A percentile compares a stretch with the other conserved stretches of the same genome.
Evolutionary conservation across 768 basidiomycete genomes (phyloP).

Genomic region (Piloderma croceum): DNA sequence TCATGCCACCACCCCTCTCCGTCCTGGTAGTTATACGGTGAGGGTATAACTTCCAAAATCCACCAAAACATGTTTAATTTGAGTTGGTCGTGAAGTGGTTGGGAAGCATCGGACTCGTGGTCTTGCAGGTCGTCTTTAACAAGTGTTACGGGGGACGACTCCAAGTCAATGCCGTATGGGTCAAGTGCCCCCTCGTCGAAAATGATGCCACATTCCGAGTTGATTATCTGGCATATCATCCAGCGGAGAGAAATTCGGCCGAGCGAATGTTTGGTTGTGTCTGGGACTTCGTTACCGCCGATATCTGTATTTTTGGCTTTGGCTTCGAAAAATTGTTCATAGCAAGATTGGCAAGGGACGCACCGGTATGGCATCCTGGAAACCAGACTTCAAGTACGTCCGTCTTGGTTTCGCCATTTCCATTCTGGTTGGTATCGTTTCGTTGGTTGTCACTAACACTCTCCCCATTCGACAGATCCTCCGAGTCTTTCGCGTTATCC

Average conservation of each 20-base stretch:
- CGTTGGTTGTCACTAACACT: no score
- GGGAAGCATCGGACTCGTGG: conserved; percentile 35
- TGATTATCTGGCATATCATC: conserved; percentile 69
- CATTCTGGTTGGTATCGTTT: no score
- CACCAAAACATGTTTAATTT: conserved; percentile 48
- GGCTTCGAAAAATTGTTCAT: no score
- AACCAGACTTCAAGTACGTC: conserved; percentile 83
- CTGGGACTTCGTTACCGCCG: conserved; percentile 56
- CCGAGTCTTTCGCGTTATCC: no score
- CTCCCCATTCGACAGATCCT: no score
- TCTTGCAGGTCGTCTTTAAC: conserved; percentile 17
- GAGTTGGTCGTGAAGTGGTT: conserved; percentile 52
- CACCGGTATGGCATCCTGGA: conserved; percentile 64
- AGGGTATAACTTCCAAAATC: conserved; percentile 65
- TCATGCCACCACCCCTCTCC: conserved; percentile 46
- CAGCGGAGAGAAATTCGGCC: conserved; percentile 63
- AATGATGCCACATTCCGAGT: conserved; percentile 51
- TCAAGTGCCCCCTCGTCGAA: conserved; percentile 49
- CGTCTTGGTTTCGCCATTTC: no score
- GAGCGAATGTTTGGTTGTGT: conserved; percentile 38
- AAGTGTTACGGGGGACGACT: conserved; percentile 10
- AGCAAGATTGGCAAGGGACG: conserved; percentile 16
- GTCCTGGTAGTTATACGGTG: conserved; percentile 53
- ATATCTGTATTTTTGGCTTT: conserved; percentile 42
- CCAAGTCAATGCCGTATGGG: conserved; percentile 3